Base-by-base conservation (phyloP, 2,329 filamentous ascomycete species). In the Phialophora chinensis region DNA sequence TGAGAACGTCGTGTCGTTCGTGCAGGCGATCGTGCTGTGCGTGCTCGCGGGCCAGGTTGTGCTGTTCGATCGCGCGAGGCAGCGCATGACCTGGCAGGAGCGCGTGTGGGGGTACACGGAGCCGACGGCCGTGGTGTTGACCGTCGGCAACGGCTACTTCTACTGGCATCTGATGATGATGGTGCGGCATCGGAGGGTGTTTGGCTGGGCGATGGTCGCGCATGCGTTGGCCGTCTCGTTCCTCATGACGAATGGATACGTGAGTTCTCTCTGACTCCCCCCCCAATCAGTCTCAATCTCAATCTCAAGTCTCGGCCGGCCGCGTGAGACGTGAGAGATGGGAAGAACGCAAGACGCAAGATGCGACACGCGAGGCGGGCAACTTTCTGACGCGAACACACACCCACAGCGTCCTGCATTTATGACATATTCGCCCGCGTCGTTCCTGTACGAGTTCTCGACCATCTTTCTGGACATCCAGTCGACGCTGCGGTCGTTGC, bases 81-180 rank as follows among this genome's bases (percentile, higher is more conserved):
- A 44, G 23, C n/a, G 55, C n/a, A 58, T 42, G 55, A 58, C 10
- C 23, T 58, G 55, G 55, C 33, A 58, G 55, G 55, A 60, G 25
- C 38, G 57, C 12, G 42, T 49, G 23, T 60, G 57, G 57, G 23
- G 42, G 4, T 29, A 49, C 25, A 60, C 57, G n/a, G 57, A 50
- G 17, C 57, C 57, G 1, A 49, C 23, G 2, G 57, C 57, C 2
- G 38, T 50, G 17, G 57, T 50, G 11, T 17, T 49, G 14, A 47
- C 27, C 14, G n/a, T 47, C 14, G 57, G 31, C 4, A 60, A 60
- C 42, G 44, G 44, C 27, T 50, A 60, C 38, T 50, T 60, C 42
- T 60, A 31, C 44, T 60, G 57, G 57, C 57, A 60, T 31, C 33
- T 60, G 27, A 49, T 31, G 17, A 60, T 60, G 57, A 50, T 60